Percentiles rank a stretch among this genome's conserved stretches.
Evolutionary conservation across 192 early-diverging fungal species (phyloP).

Genomic region (Coemansia sp.): DNA sequence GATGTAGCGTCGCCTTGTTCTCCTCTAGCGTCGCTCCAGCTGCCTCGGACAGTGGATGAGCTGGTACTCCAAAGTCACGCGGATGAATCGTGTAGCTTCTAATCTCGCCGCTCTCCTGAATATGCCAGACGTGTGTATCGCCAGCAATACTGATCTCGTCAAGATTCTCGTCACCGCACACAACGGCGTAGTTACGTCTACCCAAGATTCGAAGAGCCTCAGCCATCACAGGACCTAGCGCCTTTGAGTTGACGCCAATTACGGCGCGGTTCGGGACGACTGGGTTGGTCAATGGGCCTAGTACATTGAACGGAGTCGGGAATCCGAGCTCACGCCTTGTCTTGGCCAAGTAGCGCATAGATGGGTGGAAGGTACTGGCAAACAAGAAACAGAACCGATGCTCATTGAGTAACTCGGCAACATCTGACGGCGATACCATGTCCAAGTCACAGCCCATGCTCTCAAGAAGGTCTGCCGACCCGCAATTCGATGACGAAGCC

Average conservation of each 20-base stretch:
- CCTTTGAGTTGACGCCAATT: slow-evolving; percentile 83
- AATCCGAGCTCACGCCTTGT: slow-evolving; percentile 85
- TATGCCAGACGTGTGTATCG: slow-evolving; percentile 84
- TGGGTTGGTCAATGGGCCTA: slow-evolving; percentile 91
- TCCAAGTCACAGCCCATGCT: slow-evolving; percentile 74
- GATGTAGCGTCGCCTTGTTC: slow-evolving; percentile 71
- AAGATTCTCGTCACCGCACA: slow-evolving; percentile 84
- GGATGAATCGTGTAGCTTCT: slow-evolving; percentile 69
- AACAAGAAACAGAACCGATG: slow-evolving; percentile 90
- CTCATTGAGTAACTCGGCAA: slow-evolving; percentile 63
- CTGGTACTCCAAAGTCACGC: slow-evolving; percentile 77
- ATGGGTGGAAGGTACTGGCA: slow-evolving; percentile 88
- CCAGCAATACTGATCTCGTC: slow-evolving; percentile 93
- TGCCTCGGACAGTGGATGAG: slow-evolving; percentile 69
- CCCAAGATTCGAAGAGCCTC: slow-evolving; percentile 78
- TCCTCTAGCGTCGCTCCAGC: slow-evolving; percentile 69
- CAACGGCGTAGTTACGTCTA: slow-evolving; percentile 80
- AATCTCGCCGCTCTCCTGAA: slow-evolving; percentile 65
- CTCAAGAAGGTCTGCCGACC: slow-evolving; percentile 94
- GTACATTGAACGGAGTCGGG: slow-evolving; percentile 89
- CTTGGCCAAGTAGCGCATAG: slow-evolving; percentile 78
- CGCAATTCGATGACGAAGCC: slow-evolving; percentile 84
- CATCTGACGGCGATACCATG: slow-evolving; percentile 64
- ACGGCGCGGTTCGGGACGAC: slow-evolving; percentile 76
- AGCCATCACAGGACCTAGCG: slow-evolving; percentile 78